Conservation (phyloP, 2,329 filamentous ascomycete genomes). For the Capronia coronata region DNA sequence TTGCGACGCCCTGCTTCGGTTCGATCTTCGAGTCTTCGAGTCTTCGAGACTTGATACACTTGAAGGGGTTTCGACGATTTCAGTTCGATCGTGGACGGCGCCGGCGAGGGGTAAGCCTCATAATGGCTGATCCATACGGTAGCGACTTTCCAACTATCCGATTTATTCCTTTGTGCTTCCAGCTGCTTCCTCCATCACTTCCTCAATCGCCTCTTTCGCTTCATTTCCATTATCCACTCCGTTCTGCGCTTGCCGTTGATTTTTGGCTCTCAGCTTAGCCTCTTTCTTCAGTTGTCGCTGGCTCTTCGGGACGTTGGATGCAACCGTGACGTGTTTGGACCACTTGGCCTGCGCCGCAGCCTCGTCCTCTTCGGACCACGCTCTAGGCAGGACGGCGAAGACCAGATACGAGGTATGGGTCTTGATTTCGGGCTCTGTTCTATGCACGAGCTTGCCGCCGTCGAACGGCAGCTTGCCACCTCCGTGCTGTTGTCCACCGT, state of each 20-base stretch:
- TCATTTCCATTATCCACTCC: background rate
- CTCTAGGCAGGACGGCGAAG: conserved; percentile 80
- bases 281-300: conserved; percentile 28
- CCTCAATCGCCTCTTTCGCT: background rate
- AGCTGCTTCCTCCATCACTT: background rate
- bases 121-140: no score
- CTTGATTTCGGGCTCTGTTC: conserved; percentile 82
- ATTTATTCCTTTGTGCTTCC: background rate
- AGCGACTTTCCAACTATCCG: no score
- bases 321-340: conserved; percentile 29
- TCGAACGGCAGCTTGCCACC: conserved; percentile 56
- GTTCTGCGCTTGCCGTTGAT: conserved; percentile 3
- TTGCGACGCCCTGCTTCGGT: no score
- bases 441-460: conserved; percentile 70
- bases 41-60: no score
- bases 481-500: conserved; percentile 24
- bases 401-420: conserved; percentile 96
- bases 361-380: conserved; percentile 82
- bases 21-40: no score
- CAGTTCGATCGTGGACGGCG: no score
- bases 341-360: conserved; percentile 57
- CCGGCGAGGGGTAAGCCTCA: no score
- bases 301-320: conserved; percentile 21
- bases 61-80: no score
- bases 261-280: conserved; percentile 23